A percentile compares a stretch with the other conserved stretches of the same genome.
Conservation (phyloP, 1,284 basidiomycete genomes). For the Ceratorhiza oryzae-sativae region DNA sequence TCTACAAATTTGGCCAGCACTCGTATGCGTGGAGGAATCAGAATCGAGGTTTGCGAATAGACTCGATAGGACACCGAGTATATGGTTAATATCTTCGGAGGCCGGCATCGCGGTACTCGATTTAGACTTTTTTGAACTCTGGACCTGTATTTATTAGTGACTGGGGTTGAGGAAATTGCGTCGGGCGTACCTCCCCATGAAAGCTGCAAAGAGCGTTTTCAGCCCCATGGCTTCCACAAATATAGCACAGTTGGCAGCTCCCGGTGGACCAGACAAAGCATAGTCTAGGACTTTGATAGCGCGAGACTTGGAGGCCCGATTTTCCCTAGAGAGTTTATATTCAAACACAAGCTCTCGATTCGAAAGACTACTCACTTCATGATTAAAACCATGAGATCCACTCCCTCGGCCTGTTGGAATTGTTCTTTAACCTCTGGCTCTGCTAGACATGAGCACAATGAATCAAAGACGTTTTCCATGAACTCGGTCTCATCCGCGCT, state of each 20-base stretch:
- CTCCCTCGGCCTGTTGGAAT: slow-evolving; percentile 90
- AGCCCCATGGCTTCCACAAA: slow-evolving; percentile 91
- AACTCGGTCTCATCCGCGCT: slow-evolving; percentile 94
- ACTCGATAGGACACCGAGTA: slow-evolving; percentile 87
- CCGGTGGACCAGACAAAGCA: slow-evolving; percentile 84
- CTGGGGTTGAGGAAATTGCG: neutral
- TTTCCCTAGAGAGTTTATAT: slow-evolving; percentile 64
- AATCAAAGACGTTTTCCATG: slow-evolving; percentile 96
- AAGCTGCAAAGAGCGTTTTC: slow-evolving; percentile 85
- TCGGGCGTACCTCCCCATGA: slow-evolving; percentile 86
- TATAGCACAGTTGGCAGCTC: slow-evolving; percentile 76
- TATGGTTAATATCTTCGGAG: slow-evolving; percentile 85
- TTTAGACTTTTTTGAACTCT: slow-evolving; percentile 65
- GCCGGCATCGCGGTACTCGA: slow-evolving; percentile 59
- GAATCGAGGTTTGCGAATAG: slow-evolving; percentile 89
- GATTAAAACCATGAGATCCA: slow-evolving; percentile 95
- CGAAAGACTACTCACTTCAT: slow-evolving; percentile 74
- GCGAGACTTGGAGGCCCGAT: slow-evolving; percentile 74
- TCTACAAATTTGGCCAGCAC: slow-evolving; percentile 95
- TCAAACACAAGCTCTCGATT: neutral
- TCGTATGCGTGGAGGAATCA: slow-evolving; percentile 84
- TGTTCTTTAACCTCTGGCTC: slow-evolving; percentile 78
- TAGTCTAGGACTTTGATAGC: slow-evolving; percentile 92
- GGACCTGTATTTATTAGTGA: neutral
- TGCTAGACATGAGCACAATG: slow-evolving; percentile 81